Conservation (phyloP, 2,329 filamentous ascomycete species). For the Colletotrichum gigasporum region DNA sequence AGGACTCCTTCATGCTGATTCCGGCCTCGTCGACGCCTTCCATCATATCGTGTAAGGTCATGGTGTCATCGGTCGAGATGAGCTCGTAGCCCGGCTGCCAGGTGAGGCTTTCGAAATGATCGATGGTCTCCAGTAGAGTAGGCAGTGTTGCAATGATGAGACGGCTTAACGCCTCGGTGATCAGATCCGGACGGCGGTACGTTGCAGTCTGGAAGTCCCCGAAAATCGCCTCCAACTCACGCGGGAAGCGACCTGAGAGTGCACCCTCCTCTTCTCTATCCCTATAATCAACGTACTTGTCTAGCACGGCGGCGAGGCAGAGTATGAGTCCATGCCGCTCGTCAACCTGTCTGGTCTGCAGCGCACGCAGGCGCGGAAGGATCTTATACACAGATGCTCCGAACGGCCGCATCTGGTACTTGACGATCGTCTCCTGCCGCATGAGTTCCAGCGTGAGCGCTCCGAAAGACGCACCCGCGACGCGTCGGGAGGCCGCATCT, state of each 20-base stretch:
- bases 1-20: too few species aligned
- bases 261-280: background rate
- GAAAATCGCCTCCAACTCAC: slow-evolving; percentile 46
- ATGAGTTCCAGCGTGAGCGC: slow-evolving; percentile 57
- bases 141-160: slow-evolving; percentile 65
- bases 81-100: slow-evolving; percentile 26
- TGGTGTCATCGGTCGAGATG: slow-evolving; percentile 33
- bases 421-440: slow-evolving; percentile 7
- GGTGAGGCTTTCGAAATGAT: slow-evolving; percentile 7
- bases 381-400: slow-evolving; percentile 52
- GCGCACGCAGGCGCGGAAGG: slow-evolving; percentile 50
- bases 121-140: slow-evolving; percentile 51
- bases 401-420: slow-evolving; percentile 40
- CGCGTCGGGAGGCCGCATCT: slow-evolving; percentile 77
- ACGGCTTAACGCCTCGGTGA: slow-evolving; percentile 69
- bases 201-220: slow-evolving; percentile 50
- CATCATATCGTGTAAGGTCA: slow-evolving; percentile 8
- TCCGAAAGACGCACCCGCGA: slow-evolving; percentile 77
- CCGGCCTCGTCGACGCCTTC: slow-evolving; percentile 13
- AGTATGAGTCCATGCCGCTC: slow-evolving; percentile 75
- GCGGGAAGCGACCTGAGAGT: background rate
- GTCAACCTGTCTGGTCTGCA: slow-evolving; percentile 70
- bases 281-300: slow-evolving; percentile 51
- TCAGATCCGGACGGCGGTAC: slow-evolving; percentile 70
- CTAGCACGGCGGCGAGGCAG: slow-evolving; percentile 67